Percentiles rank a stretch among this genome's conserved stretches.
Conservation (phyloP, 1,284 basidiomycete species). For the Apiotrichum gracile region DNA sequence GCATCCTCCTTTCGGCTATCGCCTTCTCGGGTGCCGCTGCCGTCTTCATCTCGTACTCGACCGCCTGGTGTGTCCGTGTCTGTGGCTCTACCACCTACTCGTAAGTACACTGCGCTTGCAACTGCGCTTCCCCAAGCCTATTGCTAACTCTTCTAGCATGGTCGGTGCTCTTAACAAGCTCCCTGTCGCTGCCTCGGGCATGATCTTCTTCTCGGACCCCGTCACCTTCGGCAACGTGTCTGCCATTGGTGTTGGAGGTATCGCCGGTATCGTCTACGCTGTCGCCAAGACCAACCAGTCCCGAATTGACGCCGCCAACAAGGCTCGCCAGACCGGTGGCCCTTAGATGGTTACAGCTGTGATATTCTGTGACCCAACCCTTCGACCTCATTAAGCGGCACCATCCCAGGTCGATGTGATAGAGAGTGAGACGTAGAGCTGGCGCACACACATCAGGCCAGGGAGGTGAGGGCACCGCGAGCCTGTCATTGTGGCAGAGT, state of each 20-base stretch:
- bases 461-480: not conserved
- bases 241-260: constrained; percentile 81
- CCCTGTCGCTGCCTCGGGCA: constrained; percentile 91
- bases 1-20: constrained; percentile 77
- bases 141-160: constrained; percentile 60
- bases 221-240: constrained; percentile 81
- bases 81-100: constrained; percentile 98
- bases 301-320: constrained; percentile 35
- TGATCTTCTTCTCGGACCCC: constrained; percentile 90
- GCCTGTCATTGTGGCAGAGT: no score
- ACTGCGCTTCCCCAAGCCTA: not conserved
- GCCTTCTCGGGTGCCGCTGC: constrained; percentile 94
- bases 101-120: constrained; percentile 28
- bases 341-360: constrained; percentile 20
- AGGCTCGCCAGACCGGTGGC: constrained; percentile 24
- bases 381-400: no score
- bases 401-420: no score
- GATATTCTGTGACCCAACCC: no score
- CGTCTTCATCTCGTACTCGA: constrained; percentile 95
- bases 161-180: constrained; percentile 98
- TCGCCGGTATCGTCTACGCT: constrained; percentile 84
- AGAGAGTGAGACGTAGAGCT: no score
- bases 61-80: constrained; percentile 95
- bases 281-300: constrained; percentile 62
- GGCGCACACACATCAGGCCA: no score